Percentiles rank a stretch among this genome's conserved stretches.
Conservation (phyloP, 2,329 filamentous ascomycete species). For the Rachicladosporium sp. region DNA sequence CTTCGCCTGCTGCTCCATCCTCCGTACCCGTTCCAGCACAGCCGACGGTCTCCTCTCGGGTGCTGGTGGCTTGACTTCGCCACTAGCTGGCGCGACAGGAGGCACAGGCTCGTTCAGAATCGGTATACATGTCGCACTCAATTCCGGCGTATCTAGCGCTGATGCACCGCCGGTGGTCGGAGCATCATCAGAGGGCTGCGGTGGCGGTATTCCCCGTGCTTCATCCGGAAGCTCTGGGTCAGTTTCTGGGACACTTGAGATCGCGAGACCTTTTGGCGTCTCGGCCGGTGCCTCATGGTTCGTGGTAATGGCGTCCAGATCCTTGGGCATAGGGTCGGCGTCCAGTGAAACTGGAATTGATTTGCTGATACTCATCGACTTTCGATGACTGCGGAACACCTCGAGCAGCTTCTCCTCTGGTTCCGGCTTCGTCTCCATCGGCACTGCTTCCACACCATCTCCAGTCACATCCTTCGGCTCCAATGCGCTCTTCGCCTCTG, state of each 20-base stretch:
- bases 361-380: constrained; percentile 5
- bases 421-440: neutral
- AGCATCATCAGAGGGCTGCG: too few species aligned
- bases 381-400: constrained; percentile 3
- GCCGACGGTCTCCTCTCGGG: constrained; percentile 9
- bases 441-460: neutral
- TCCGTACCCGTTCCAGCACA: constrained; percentile 11
- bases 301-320: too few species aligned
- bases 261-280: too few species aligned
- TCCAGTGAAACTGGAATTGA: too few species aligned
- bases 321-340: too few species aligned
- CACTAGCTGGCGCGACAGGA: neutral
- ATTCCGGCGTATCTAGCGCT: too few species aligned
- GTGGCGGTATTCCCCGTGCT: too few species aligned
- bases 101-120: neutral
- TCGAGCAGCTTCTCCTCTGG: constrained; percentile 5
- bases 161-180: too few species aligned
- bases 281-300: too few species aligned
- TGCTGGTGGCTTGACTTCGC: neutral
- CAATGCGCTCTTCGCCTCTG: constrained; percentile 2
- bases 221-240: too few species aligned
- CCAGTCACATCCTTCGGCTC: constrained; percentile 1
- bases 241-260: too few species aligned
- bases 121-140: too few species aligned
- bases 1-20: constrained; percentile 11